Evolutionary conservation across 2,329 filamentous ascomycete species (phyloP), one percentile per base, ranked within the genome.

Genomic region (Colletotrichum horii): DNA sequence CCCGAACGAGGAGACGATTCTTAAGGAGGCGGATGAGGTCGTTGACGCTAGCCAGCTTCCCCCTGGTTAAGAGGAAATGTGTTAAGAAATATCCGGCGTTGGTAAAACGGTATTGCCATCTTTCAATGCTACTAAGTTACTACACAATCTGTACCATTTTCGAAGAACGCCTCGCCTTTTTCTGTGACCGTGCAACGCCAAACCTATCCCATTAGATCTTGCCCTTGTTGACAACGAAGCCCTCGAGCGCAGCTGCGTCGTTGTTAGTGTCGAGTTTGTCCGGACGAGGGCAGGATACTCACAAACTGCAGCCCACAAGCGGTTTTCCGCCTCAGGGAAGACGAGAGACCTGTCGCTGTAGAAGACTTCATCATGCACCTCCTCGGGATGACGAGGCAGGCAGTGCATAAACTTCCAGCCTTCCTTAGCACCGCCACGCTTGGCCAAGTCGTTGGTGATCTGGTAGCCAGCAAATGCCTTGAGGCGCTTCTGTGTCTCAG

Each of bases 351-450:
- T 91, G 0, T 91, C 89, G 64, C 95, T 93, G 85, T 98, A 98
- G 83, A 99, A 98, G 3, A 99, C 96, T 82, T 97, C 96, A 81
- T 99, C 96, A 74, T 91, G 92, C 38, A 99, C 97, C 87, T 99
- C 97, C 84, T 99, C 96, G 0, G 91, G 91, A 83, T 99, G 96
- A 77, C 97, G 91, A 16, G 97, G 97, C 75, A 99, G 86, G 84
- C 97, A 99, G 88, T 99, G 97, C 97, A 99, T 98, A 84, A 99
- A 99, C 85, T 95, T 96, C 97, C 97, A 99, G 77, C 91, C 91
- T 16, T 94, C 89, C 84, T 97, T 98, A 56, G 97, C 97, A 24
- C 95, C 96, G 58, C 96, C 96, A 66, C 93, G 90, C 84, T 93
- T 91, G 3, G 96, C 96, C 79, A 99, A 88, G 58, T 97, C 94